Evolutionary conservation across 1,139 yeast species (phyloP), one percentile per base, ranked within the genome.

Genomic region (Nakaseomyces glabratus): DNA sequence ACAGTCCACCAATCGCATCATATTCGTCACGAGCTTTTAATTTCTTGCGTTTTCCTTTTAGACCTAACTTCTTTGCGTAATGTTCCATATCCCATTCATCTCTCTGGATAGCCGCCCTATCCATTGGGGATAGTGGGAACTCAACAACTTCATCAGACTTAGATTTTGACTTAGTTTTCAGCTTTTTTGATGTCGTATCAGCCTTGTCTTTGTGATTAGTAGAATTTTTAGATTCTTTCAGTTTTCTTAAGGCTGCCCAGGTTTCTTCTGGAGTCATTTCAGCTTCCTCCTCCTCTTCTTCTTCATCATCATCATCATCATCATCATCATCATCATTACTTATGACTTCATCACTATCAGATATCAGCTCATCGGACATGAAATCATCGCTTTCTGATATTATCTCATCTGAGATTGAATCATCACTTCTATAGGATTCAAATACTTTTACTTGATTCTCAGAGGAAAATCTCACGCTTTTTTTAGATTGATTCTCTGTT

Each of bases 61-160:
- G 55, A 1, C 94, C 94, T 13, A 88, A 65, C 47, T 81, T 78
- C 43, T 80, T 81, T 4, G 95, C 90, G 53, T 85, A 88, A 52
- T 77, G 85, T 17, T 71, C 76, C 60, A 85, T 76, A 31, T 88
- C 95, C 35, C 74, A 76, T 38, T 84, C 93, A 48, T 84, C 94
- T 43, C 70, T 67, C 34, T 64, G 64, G 49, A 71, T 57, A 22
- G 68, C 60, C 11, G 68, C 69, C 15, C 62, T 58, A 17, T 71
- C 72, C 9, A 61, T 62, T 2, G 66, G 61, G 2, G 68, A 49
- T 17, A 65, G 24, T 3, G 57, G 49, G 34, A 36, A 40, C 6
- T 26, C 36, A 12, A 36, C 33, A 33, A 39, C 42, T 12, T 42
- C 42, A 2, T 14, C 24, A 19, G 36, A 40, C n/a, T 24, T 28